Evolutionary conservation across 176 grass and related monocot genomes (phyloP).

Genomic region (Coix lacrymajobi): DNA sequence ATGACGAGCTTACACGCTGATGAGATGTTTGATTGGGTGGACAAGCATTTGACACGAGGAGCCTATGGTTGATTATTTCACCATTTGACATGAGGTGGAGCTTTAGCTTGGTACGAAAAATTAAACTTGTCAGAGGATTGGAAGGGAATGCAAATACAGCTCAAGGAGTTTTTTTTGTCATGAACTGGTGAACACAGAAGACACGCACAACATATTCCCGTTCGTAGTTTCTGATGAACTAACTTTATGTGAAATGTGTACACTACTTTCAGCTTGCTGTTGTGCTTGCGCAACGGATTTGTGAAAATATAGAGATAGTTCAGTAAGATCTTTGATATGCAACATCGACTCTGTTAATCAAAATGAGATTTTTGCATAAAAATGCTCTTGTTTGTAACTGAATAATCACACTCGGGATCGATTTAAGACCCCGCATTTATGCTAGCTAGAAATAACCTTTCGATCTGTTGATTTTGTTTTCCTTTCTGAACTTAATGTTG

Average conservation of each 20-base stretch:
- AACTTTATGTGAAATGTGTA: background rate
- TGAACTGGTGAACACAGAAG: background rate
- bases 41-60: constrained; percentile 24
- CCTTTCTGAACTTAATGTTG: background rate
- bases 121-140: background rate
- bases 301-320: background rate
- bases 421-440: background rate
- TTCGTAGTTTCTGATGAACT: background rate
- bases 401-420: background rate
- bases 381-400: background rate
- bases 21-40: constrained; percentile 77
- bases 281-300: background rate
- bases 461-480: background rate
- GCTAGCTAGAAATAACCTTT: background rate
- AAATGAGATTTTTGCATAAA: background rate
- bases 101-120: background rate
- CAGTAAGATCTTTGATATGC: background rate
- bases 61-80: background rate
- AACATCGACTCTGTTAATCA: background rate
- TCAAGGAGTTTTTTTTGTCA: background rate
- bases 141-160: background rate
- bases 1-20: constrained; percentile 59
- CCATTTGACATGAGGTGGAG: background rate
- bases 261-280: background rate
- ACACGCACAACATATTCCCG: background rate